Base-by-base conservation (phyloP, 2,329 filamentous ascomycete genomes). In the Macrophomina tecta region DNA sequence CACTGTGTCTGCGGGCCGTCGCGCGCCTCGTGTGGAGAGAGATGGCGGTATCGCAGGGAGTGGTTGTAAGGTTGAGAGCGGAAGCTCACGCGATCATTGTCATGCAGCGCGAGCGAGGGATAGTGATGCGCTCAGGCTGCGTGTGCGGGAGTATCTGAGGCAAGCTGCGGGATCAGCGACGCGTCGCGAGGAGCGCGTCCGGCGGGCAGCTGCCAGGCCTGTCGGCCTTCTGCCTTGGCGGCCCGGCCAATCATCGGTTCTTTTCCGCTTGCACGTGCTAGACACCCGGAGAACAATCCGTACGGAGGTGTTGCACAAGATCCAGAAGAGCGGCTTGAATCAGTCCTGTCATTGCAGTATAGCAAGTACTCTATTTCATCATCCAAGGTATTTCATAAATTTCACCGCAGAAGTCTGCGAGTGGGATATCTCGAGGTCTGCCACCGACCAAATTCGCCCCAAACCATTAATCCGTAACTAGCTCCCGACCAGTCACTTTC, bases 121-220 rank as follows among this genome's bases (percentile, higher is more conserved):
- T 36, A n/a, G 45, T 49, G 58, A 49, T 49, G 58, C 45, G 58
- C 42, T 18, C 58, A 34, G 45, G 58, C 30, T 49, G 16, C 42
- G 16, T 45, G 18, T 32, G 58, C 32, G 9, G 58, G n/a, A 61
- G 58, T 49, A 32, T 51, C 40, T 18, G 56, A 34, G 28, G 56
- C 58, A 62, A 62, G 58, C 58, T 62, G 58, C 58, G 58, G 40
- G 58, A 62, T 49, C 32, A 62, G 58, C 58, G 58, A 62, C 58
- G 58, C 58, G 58, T 62, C 58, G 58, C 58, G 58, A 62, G 30
- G 28, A 62, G 58, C 58, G 58, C 58, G 58, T 62, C 34, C 42
- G 11, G 42, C 42, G 23, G 38, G 7, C 23, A 23, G 23, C 53
- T 30, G 53, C 8, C 49, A 6, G 49, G 49, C 49, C 34, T 32